These are phyloP conservation scores for Ophiostoma sp. DNA, from an alignment of 2,329 filamentous ascomycete species.

Conservation along the genomic window DNA sequence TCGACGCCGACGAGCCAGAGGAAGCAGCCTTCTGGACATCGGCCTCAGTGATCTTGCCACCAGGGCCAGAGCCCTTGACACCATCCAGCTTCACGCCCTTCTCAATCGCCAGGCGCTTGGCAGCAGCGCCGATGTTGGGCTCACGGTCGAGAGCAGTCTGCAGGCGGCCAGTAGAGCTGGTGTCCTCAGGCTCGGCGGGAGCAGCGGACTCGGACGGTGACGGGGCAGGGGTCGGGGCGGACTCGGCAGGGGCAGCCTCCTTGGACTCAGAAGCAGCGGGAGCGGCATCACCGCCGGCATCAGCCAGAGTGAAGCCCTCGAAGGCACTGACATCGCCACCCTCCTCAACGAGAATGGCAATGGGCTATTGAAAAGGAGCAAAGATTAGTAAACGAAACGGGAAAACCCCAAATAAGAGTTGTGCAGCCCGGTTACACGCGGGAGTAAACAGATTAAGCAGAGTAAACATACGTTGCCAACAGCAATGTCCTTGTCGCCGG, in stretches of 20 bases:
- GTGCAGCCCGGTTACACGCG: neutral
- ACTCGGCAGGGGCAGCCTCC: constrained; percentile 48
- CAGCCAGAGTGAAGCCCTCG: constrained; percentile 81
- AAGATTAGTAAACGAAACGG: constrained; percentile 17
- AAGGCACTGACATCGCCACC: constrained; percentile 84
- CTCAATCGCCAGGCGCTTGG: constrained; percentile 80
- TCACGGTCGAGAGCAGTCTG: constrained; percentile 83
- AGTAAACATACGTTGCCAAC: constrained; percentile 81
- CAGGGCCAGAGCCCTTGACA: constrained; percentile 84
- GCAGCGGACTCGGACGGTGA: constrained; percentile 55
- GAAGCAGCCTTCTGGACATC: constrained; percentile 79
- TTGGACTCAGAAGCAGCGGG: constrained; percentile 66
- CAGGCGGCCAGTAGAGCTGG: constrained; percentile 72
- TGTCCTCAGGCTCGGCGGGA: constrained; percentile 61
- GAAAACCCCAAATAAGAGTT: neutral
- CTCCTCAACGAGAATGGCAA: constrained; percentile 92
- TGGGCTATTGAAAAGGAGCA: constrained; percentile 63
- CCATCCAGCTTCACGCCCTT: constrained; percentile 67
- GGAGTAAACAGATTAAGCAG: neutral
- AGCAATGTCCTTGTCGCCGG: constrained; percentile 88
- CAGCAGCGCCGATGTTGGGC: constrained; percentile 69
- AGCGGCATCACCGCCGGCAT: constrained; percentile 80
- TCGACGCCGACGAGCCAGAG: constrained; percentile 44
- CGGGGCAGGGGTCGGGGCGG: constrained; percentile 47
- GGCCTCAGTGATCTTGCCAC: constrained; percentile 84